Percentiles rank a stretch among this genome's conserved stretches.
Evolutionary conservation across 257 asterid species (phyloP).

Genomic region (Petrea volubilis): DNA sequence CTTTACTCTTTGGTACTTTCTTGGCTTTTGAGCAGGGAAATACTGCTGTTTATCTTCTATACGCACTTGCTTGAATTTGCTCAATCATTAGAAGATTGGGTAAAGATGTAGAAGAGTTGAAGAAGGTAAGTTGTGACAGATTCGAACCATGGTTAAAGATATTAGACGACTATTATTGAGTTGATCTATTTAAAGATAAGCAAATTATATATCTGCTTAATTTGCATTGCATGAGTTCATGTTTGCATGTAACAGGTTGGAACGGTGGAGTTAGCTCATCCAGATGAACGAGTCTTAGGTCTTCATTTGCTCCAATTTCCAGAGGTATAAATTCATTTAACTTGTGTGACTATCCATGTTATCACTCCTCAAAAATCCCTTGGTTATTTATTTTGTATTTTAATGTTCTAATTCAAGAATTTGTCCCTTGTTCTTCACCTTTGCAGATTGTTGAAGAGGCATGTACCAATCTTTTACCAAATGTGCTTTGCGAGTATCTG

Average conservation of each 20-base stretch:
- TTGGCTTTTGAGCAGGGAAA: slow-evolving; percentile 56
- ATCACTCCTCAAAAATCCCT: background rate
- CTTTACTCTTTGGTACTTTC: background rate
- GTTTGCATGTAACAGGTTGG: slow-evolving; percentile 40
- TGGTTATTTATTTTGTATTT: background rate
- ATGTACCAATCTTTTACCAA: slow-evolving; percentile 71
- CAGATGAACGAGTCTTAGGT: slow-evolving; percentile 57
- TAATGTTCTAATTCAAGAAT: background rate
- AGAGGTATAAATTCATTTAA: slow-evolving; percentile 36
- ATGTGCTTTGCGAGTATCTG: slow-evolving; percentile 75
- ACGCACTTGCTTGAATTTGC: slow-evolving; percentile 79
- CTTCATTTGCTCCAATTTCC: slow-evolving; percentile 70
- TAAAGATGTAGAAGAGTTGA: slow-evolving; percentile 57
- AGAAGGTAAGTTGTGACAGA: slow-evolving; percentile 38
- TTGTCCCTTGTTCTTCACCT: background rate
- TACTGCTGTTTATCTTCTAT: slow-evolving; percentile 69
- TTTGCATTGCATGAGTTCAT: background rate
- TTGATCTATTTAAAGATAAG: background rate
- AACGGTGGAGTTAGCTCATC: slow-evolving; percentile 50
- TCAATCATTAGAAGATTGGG: slow-evolving; percentile 69
- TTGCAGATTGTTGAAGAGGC: slow-evolving; percentile 83
- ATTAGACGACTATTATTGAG: background rate
- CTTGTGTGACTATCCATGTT: background rate
- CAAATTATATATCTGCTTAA: background rate
- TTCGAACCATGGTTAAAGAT: too few relatives aligned